These are phyloP conservation scores for Gracilaria caudata DNA, from an alignment of 23 red algal genomes.

Conservation along the genomic window DNA sequence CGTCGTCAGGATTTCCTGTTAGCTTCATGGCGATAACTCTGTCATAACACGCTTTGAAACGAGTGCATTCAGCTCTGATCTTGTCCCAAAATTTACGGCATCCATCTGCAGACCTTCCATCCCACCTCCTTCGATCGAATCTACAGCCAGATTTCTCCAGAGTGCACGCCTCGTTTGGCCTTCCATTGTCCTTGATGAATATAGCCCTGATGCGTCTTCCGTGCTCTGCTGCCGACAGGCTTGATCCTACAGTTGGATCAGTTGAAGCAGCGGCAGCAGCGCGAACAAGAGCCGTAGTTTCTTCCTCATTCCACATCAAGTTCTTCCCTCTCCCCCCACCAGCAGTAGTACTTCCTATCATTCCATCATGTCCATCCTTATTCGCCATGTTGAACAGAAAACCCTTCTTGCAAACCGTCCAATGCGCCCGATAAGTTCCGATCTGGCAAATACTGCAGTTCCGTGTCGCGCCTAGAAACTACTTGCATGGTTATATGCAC, in stretches of 20 bases:
- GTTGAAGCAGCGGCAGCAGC: not conserved
- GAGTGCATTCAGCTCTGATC: not conserved
- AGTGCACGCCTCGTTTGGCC: not conserved
- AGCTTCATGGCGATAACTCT: not conserved
- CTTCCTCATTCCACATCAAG: not conserved
- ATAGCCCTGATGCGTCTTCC: not conserved
- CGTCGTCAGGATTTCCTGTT: conserved; percentile 9
- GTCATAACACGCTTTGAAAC: not conserved
- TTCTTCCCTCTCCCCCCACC: too few species aligned
- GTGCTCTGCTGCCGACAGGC: not conserved
- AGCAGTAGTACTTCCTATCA: too few species aligned
- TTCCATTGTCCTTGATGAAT: not conserved
- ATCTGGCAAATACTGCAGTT: too few species aligned
- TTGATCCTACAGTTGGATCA: not conserved
- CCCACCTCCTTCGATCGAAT: not conserved
- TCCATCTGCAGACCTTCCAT: conserved; percentile 7
- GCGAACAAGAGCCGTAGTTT: not conserved
- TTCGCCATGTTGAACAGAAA: too few species aligned
- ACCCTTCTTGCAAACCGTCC: too few species aligned
- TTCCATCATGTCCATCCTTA: too few species aligned
- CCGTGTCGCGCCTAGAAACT: too few species aligned
- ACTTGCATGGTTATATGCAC: too few species aligned
- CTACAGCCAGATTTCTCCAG: not conserved
- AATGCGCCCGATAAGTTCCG: too few species aligned
- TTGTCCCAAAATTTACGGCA: conserved; percentile 30